Evolutionary conservation across 2,329 filamentous ascomycete genomes (phyloP).

Genomic region (Chrysoporthe deuterocubensis): DNA sequence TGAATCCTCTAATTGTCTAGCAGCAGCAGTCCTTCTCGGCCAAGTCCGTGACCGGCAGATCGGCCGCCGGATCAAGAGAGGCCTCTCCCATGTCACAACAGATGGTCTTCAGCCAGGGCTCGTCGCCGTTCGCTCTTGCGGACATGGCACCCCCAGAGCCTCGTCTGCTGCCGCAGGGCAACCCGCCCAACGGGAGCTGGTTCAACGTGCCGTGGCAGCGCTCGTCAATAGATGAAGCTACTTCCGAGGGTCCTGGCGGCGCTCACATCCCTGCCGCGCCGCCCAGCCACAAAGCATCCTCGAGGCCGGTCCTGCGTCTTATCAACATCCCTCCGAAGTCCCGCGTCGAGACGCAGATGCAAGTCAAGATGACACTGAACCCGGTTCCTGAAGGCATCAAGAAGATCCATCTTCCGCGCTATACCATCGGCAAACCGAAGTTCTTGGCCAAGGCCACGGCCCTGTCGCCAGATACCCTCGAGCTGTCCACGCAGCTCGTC

Average conservation of each 20-base stretch:
- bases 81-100: conserved; percentile 56
- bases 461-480: conserved; percentile 73
- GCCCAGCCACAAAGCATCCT: conserved; percentile 30
- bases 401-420: conserved; percentile 81
- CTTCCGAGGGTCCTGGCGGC: conserved; percentile 23
- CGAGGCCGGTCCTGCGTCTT: conserved; percentile 51
- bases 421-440: conserved; percentile 95
- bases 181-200: conserved; percentile 30
- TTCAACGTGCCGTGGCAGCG: conserved; percentile 41
- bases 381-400: conserved; percentile 76
- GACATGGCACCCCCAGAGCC: conserved; percentile 44
- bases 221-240: conserved; percentile 13
- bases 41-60: conserved; percentile 54
- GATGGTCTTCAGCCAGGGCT: conserved; percentile 55
- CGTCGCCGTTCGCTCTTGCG: conserved; percentile 58
- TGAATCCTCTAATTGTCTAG: conserved; percentile 33
- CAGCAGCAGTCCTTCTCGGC: conserved; percentile 55
- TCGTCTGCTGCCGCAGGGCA: conserved; percentile 23
- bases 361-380: conserved; percentile 78
- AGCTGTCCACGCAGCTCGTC: conserved; percentile 80
- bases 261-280: neutral
- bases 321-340: conserved; percentile 75
- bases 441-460: conserved; percentile 75
- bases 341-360: conserved; percentile 94
- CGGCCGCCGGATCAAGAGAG: conserved; percentile 54